These are phyloP conservation scores for Hyaloscypha variabilis DNA, from an alignment of 495 filamentous ascomycete genomes.

Conservation along the genomic window DNA sequence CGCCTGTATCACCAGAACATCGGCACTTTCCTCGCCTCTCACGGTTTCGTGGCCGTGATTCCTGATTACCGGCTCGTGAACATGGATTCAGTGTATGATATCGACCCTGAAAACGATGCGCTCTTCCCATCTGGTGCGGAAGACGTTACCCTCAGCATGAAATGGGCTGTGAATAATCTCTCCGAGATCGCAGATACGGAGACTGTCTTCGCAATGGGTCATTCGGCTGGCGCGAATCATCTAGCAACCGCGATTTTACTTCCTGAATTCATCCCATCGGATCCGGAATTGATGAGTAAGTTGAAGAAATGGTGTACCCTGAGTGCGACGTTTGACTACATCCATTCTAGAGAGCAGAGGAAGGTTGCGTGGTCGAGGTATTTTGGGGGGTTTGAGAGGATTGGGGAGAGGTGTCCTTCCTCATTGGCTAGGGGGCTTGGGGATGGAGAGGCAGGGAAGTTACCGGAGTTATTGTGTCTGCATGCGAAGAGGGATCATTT, in stretches of 20 bases:
- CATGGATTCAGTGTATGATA: not conserved
- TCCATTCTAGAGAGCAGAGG: conserved; percentile 7
- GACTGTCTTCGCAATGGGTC: conserved; percentile 1
- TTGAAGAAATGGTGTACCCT: not conserved
- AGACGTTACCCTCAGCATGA: conserved; percentile 1
- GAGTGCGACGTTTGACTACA: conserved; percentile 14
- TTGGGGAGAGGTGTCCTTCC: not conserved
- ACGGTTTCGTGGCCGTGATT: conserved; percentile 3
- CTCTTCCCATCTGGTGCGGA: not conserved
- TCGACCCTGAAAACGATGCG: conserved; percentile 1
- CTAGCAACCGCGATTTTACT: conserved; percentile 1
- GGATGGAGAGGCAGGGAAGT: not conserved
- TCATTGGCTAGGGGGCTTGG: not conserved
- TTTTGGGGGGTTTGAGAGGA: not conserved
- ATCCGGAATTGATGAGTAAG: not conserved
- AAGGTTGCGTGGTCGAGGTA: conserved; percentile 8
- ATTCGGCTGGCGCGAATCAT: conserved; percentile 3
- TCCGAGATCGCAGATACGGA: conserved; percentile 4
- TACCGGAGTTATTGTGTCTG: conserved; percentile 4
- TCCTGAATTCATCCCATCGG: not conserved
- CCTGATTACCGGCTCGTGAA: conserved; percentile 3
- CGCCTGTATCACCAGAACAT: conserved; percentile 6
- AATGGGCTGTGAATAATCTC: not conserved
- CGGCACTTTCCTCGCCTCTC: conserved; percentile 1
- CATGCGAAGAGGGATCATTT: conserved; percentile 11